These are phyloP conservation scores for Waltergamsia citrina DNA, from an alignment of 2,329 filamentous ascomycete species.

Conservation along the genomic window DNA sequence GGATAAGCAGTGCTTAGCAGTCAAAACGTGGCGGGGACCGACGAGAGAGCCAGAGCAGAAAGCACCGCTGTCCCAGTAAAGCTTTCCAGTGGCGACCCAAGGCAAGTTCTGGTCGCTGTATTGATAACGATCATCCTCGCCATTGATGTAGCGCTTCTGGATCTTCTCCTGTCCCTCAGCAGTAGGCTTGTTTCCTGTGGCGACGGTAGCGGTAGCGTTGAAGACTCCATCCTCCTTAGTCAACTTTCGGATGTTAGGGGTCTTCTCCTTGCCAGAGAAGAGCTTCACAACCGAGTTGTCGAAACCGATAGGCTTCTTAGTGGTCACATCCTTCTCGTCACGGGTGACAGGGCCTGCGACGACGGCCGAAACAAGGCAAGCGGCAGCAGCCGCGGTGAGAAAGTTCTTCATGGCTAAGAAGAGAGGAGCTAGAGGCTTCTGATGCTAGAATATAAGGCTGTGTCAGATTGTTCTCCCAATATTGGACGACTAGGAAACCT, in stretches of 20 bases:
- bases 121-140: conserved; percentile 10
- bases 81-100: conserved; percentile 10
- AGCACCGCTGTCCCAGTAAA: conserved; percentile 11
- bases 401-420: no score
- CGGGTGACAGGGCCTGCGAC: no score
- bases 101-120: conserved; percentile 10
- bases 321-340: background rate
- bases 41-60: conserved; percentile 15
- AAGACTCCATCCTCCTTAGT: background rate
- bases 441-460: no score
- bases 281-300: background rate
- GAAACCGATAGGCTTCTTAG: conserved; percentile 1
- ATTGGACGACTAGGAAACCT: no score
- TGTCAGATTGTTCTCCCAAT: no score
- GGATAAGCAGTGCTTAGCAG: conserved; percentile 15
- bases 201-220: background rate
- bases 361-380: no score
- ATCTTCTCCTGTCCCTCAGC: background rate
- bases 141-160: conserved; percentile 11
- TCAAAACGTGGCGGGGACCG: conserved; percentile 16
- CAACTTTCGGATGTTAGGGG: no score
- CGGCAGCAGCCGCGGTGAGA: no score
- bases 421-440: no score
- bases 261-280: background rate
- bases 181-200: background rate